phyloP scores from a whole-genome alignment of 1,284 basidiomycete genomes.

The Bondarzewia mesenterica region DNA sequence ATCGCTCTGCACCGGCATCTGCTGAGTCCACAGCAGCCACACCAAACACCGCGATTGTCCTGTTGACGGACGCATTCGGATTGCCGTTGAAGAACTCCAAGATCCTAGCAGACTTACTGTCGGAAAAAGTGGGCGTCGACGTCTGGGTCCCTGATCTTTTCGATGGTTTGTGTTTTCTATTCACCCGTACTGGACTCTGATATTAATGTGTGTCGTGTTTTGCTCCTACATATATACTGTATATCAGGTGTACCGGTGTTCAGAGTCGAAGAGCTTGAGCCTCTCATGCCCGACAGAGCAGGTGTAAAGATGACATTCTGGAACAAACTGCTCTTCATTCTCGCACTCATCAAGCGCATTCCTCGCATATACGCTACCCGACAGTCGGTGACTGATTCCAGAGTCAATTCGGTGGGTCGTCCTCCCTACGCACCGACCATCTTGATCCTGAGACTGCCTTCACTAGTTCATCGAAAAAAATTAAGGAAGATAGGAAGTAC shows the following conservation, averaged over 20 bases:
- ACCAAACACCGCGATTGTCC: slow-evolving; percentile 34
- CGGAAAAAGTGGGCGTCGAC: slow-evolving; percentile 43
- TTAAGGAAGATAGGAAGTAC: slow-evolving; percentile 46
- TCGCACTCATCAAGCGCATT: slow-evolving; percentile 23
- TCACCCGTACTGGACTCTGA: too few species aligned
- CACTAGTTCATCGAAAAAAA: slow-evolving; percentile 38
- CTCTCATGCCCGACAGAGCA: slow-evolving; percentile 30
- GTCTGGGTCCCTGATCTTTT: slow-evolving; percentile 58
- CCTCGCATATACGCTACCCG: slow-evolving; percentile 29
- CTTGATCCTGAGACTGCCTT: too few species aligned
- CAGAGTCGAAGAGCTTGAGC: slow-evolving; percentile 25
- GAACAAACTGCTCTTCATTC: slow-evolving; percentile 25
- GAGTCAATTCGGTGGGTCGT: slow-evolving; percentile 22
- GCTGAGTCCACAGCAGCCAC: slow-evolving; percentile 2
- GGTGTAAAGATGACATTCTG: slow-evolving; percentile 28
- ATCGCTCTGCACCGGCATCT: slow-evolving; percentile 23
- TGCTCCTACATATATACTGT: slow-evolving; percentile 17
- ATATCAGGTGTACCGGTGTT: slow-evolving; percentile 34
- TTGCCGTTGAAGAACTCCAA: slow-evolving; percentile 49
- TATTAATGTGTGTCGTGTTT: too few species aligned
- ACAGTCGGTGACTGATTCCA: slow-evolving; percentile 30
- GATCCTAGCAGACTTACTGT: slow-evolving; percentile 53
- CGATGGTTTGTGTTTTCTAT: slow-evolving; percentile 24
- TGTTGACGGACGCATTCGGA: slow-evolving; percentile 56
- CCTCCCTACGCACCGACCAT: too few species aligned